Evolutionary conservation across 495 filamentous ascomycete species (phyloP), one percentile per base, ranked within the genome.

Genomic region (Glutinoglossum americanum): DNA sequence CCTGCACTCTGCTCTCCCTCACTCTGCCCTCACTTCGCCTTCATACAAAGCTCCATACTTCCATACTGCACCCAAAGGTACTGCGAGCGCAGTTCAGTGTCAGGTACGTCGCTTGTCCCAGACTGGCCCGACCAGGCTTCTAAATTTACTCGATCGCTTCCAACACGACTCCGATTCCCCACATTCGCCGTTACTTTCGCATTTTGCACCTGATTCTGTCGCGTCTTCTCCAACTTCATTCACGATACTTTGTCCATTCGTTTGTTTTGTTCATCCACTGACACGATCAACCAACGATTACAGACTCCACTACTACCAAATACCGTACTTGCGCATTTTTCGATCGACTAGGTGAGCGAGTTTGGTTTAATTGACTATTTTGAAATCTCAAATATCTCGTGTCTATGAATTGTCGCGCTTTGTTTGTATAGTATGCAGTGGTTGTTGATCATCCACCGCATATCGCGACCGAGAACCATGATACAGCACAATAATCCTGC

Each of bases 41-140:
- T 53, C 77, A 77, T 76, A 80, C 76, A 79, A 79, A 72, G 71
- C 70, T 72, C 69, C 70, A 74, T 71, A 74, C 71, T 67, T 72
- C 70, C 72, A 74, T 74, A 74, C 73, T 53, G 49, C 49, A 53
- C 49, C 47, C 15, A 53, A 53, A 53, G 49, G 49, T 53, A 53
- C 49, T 53, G 26, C 49, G 49, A 53, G 26, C 49, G 26, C 49
- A 27, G 17, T 30, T 28, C 23, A 53, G 49, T 28, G 49, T 53
- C 47, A 53, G 49, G 49, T 53, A 53, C 49, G 49, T 53, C 49
- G 49, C 49, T 53, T 53, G 49, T 53, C 49, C 49, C 49, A 53
- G 49, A 27, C 49, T 27, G 49, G 49, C 49, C 49, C 49, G 11
- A 25, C 41, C 47, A 51, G 57, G 58, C 49, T 63, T 54, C 56